A percentile compares a stretch with the other conserved stretches of the same genome.
phyloP scores from a whole-genome alignment of 2,329 filamentous ascomycete species.

The Trichophyton benhamiae region DNA sequence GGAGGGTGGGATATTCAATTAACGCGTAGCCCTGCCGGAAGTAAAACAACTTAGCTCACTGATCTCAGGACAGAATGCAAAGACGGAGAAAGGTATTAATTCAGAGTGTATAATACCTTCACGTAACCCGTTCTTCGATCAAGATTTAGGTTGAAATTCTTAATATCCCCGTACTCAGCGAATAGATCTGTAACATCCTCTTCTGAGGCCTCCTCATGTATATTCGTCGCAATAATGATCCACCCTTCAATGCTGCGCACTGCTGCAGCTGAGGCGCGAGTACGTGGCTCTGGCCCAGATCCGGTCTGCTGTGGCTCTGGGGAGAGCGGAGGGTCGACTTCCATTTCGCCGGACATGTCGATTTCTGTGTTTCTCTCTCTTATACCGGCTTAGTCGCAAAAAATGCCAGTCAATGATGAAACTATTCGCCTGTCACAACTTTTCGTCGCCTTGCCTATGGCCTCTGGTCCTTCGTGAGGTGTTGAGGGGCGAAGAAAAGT shows the following conservation, averaged over 20 bases:
- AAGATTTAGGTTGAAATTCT: conserved; percentile 54
- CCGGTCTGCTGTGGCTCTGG: conserved; percentile 21
- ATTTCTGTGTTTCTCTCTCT: not conserved
- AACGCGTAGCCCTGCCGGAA: conserved; percentile 49
- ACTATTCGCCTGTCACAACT: not conserved
- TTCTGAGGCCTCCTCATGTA: conserved; percentile 56
- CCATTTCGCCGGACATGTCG: conserved; percentile 35
- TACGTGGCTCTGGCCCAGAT: conserved; percentile 31
- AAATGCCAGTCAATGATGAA: not conserved
- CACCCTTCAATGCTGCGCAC: conserved; percentile 58
- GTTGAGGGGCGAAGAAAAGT: not conserved
- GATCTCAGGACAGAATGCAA: not conserved
- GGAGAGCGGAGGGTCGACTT: conserved; percentile 30
- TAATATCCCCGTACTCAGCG: conserved; percentile 54
- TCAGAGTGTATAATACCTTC: conserved; percentile 38
- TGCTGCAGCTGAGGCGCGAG: conserved; percentile 38
- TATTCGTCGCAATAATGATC: conserved; percentile 58
- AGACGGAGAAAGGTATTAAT: not conserved
- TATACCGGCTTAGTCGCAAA: not conserved
- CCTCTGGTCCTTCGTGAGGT: not conserved
- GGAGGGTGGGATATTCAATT: conserved; percentile 53
- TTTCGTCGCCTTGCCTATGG: not conserved
- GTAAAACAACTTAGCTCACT: not conserved
- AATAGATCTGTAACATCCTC: conserved; percentile 55
- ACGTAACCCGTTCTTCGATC: conserved; percentile 56